A percentile compares a stretch with the other conserved stretches of the same genome.
phyloP scores from a whole-genome alignment of 2,329 filamentous ascomycete species.

The Aspergillus fijiensis region DNA sequence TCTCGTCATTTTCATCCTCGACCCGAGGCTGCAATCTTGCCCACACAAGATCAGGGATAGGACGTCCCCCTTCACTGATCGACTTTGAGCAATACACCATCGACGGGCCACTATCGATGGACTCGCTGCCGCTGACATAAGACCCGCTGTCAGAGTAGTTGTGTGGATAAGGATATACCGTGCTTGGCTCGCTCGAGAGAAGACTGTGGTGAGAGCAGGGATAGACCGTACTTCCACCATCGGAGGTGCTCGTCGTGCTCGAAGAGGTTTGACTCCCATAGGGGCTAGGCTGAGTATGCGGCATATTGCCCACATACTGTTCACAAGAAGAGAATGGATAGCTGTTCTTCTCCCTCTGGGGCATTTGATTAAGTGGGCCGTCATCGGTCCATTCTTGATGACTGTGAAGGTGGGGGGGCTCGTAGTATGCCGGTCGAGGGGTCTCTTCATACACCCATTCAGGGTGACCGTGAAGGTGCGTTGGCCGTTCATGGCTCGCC shows the following conservation, averaged over 20 bases:
- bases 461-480: constrained; percentile 62
- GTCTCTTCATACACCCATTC: constrained; percentile 29
- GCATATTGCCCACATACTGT: constrained; percentile 17
- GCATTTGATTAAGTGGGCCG: too few species aligned
- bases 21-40: constrained; percentile 50
- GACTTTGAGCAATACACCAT: background rate
- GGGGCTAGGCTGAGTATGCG: background rate
- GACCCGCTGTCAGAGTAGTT: background rate
- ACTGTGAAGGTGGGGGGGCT: constrained; percentile 2
- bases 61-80: background rate
- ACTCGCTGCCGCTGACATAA: background rate
- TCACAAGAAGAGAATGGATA: constrained; percentile 24
- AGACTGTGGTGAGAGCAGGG: background rate
- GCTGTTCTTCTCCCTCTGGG: constrained; percentile 13
- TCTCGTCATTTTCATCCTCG: constrained; percentile 46
- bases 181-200: background rate
- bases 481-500: constrained; percentile 71
- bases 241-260: background rate
- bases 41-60: constrained; percentile 26
- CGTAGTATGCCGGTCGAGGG: constrained; percentile 32
- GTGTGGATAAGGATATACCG: background rate
- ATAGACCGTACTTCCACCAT: background rate
- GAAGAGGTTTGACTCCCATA: background rate
- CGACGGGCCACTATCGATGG: background rate
- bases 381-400: too few species aligned